A percentile compares a stretch with the other conserved stretches of the same genome.
Conservation (phyloP, 1,139 yeast genomes). For the Nadsonia commutata region DNA sequence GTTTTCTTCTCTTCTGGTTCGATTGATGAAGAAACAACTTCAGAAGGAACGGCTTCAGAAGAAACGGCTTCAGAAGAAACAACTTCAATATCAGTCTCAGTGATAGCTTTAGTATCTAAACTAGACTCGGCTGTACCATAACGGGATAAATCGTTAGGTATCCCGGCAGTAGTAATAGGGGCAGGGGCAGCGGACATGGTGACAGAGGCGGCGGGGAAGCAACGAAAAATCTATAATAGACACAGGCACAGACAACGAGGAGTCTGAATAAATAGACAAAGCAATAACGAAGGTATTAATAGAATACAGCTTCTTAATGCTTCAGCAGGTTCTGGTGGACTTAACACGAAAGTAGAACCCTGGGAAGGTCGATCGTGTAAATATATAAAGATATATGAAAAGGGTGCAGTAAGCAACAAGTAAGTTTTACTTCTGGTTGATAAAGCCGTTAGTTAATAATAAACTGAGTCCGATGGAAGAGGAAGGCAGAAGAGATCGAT, state of each 20-base stretch:
- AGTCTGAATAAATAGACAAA: slow-evolving; percentile 1
- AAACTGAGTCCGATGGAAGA: too few species aligned
- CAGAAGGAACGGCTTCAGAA: background rate
- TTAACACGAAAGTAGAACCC: slow-evolving; percentile 7
- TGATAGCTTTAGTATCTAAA: background rate
- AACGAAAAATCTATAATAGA: background rate
- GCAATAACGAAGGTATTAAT: background rate
- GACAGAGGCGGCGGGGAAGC: background rate
- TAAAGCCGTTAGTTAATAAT: too few species aligned
- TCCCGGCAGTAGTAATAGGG: slow-evolving; percentile 1
- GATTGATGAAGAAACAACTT: background rate
- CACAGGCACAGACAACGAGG: slow-evolving; percentile 1
- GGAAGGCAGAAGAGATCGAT: too few species aligned
- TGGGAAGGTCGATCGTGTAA: slow-evolving; percentile 7
- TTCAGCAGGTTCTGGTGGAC: slow-evolving; percentile 5
- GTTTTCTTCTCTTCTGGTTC: slow-evolving; percentile 1
- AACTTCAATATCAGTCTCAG: slow-evolving; percentile 1
- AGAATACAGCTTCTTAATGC: too few species aligned
- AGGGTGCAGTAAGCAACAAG: too few species aligned
- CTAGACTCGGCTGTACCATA: slow-evolving; percentile 1
- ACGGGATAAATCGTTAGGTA: background rate
- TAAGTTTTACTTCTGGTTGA: too few species aligned
- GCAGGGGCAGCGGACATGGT: background rate
- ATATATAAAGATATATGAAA: too few species aligned
- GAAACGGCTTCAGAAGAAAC: background rate